Evolutionary conservation across 257 asterid genomes (phyloP).

Genomic region (Voacanga thouarsii): DNA sequence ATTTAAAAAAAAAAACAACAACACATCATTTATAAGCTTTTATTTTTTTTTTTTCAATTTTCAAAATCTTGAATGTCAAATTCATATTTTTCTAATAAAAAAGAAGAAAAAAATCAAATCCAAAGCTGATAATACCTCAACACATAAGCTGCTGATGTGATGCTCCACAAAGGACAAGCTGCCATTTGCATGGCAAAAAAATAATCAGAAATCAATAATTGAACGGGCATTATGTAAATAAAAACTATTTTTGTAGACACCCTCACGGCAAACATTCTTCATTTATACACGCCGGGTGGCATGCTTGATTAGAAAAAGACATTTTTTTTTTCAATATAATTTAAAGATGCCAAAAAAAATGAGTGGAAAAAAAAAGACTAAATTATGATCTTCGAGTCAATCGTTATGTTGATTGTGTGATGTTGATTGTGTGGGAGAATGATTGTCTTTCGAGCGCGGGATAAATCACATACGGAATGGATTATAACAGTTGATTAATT

Average conservation of each 20-base stretch:
- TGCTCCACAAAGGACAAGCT: neutral
- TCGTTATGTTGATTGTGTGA: neutral
- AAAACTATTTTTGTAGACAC: neutral
- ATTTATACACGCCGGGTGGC: conserved; percentile 8
- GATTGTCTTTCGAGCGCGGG: too few relatives aligned
- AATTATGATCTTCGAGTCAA: neutral
- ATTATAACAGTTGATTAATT: too few relatives aligned
- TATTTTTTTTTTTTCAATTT: too few relatives aligned
- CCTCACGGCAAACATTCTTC: neutral
- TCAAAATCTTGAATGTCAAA: too few relatives aligned
- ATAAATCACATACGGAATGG: too few relatives aligned
- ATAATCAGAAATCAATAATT: conserved; percentile 1
- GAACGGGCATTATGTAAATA: neutral
- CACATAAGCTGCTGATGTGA: neutral
- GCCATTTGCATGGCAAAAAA: conserved; percentile 10
- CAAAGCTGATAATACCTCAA: neutral
- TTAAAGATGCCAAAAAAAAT: neutral
- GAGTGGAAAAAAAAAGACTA: neutral
- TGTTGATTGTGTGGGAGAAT: too few relatives aligned
- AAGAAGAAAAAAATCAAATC: neutral
- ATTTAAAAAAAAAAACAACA: too few relatives aligned
- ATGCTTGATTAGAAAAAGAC: conserved; percentile 1
- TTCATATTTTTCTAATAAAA: neutral
- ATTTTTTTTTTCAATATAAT: neutral
- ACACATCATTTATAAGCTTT: too few relatives aligned